Conservation (phyloP, 176 grass and related monocot genomes). For the Tuctoria greenei region DNA sequence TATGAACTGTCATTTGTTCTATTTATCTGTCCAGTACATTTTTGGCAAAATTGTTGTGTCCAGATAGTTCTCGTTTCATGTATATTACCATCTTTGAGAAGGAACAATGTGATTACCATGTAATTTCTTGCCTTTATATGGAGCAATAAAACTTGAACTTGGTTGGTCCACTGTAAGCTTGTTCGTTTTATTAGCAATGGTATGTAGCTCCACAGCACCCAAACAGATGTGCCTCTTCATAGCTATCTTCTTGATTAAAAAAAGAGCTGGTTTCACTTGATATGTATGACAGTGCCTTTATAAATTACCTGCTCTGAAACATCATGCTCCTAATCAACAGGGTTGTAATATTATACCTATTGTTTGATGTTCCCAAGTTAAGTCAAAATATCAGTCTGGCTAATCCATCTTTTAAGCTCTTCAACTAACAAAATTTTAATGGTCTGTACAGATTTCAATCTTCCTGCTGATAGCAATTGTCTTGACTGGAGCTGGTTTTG, state of each 20-base stretch:
- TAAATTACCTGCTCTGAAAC: background rate
- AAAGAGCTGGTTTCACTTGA: background rate
- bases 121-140: background rate
- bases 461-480: conserved; percentile 73
- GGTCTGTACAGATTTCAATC: conserved; percentile 68
- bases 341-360: background rate
- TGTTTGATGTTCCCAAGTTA: background rate
- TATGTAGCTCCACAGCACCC: background rate
- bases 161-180: background rate
- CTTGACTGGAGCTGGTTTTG: conserved; percentile 82
- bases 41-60: background rate
- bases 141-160: background rate
- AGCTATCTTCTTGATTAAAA: background rate
- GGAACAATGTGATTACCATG: background rate
- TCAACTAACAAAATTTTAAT: conserved; percentile 2
- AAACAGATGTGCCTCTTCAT: conserved; percentile 4
- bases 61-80: background rate
- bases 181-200: background rate
- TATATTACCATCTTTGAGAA: background rate
- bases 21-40: background rate
- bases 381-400: background rate
- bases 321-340: background rate
- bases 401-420: conserved; percentile 8
- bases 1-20: background rate
- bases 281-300: background rate